phyloP scores from a whole-genome alignment of 768 basidiomycete species.

The Boletus tylopilopsis region DNA sequence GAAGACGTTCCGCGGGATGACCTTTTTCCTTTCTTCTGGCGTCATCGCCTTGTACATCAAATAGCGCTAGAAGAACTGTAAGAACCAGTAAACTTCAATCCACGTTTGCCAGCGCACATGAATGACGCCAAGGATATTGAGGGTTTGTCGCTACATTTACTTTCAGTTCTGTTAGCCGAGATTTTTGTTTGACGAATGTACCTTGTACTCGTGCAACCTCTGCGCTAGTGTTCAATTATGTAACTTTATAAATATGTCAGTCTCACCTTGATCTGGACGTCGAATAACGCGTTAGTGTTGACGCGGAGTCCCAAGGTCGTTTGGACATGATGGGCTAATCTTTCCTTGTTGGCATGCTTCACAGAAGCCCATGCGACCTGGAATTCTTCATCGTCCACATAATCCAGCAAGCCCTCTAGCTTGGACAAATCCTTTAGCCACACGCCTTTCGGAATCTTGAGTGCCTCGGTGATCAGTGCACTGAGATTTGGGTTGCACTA shows the following conservation, averaged over 20 bases:
- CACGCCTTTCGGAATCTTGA: slow-evolving; percentile 65
- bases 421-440: slow-evolving; percentile 86
- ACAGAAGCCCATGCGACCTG: slow-evolving; percentile 76
- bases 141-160: slow-evolving; percentile 69
- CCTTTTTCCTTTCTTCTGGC: slow-evolving; percentile 75
- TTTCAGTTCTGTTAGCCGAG: background rate
- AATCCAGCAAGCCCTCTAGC: slow-evolving; percentile 73
- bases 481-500: slow-evolving; percentile 87
- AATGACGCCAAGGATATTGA: slow-evolving; percentile 90
- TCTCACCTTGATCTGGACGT: slow-evolving; percentile 82
- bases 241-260: background rate
- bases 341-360: slow-evolving; percentile 89
- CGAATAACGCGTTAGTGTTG: slow-evolving; percentile 78
- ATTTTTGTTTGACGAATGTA: slow-evolving; percentile 18
- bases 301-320: slow-evolving; percentile 64
- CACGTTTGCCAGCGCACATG: slow-evolving; percentile 48
- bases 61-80: slow-evolving; percentile 57
- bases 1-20: slow-evolving; percentile 86
- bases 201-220: slow-evolving; percentile 93
- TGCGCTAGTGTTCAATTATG: slow-evolving; percentile 27
- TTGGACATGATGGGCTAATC: slow-evolving; percentile 75
- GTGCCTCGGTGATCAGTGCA: slow-evolving; percentile 76
- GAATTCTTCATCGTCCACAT: slow-evolving; percentile 72
- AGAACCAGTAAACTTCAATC: background rate
- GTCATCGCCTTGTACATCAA: slow-evolving; percentile 75